Percentiles rank a stretch among this genome's conserved stretches.
These are phyloP conservation scores for Monilinia vaccinii-corymbosi DNA, from an alignment of 2,329 filamentous ascomycete genomes.

Conservation along the genomic window DNA sequence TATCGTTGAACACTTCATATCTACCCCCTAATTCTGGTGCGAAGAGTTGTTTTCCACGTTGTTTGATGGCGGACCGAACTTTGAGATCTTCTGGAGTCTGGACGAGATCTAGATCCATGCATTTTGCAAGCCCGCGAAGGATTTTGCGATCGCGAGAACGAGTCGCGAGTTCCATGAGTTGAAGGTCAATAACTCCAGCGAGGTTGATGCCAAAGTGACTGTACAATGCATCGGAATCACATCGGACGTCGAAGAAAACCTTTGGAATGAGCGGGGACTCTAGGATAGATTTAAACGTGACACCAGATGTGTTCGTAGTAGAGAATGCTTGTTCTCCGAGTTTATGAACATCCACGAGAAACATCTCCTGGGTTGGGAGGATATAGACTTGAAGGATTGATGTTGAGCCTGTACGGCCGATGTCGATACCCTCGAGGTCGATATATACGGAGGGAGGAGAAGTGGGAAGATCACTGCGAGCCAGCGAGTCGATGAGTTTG, in stretches of 20 bases:
- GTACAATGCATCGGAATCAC: slow-evolving; percentile 48
- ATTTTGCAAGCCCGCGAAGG: slow-evolving; percentile 33
- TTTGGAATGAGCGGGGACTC: slow-evolving; percentile 38
- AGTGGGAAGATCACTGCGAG: slow-evolving; percentile 13
- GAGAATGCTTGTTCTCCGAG: slow-evolving; percentile 32
- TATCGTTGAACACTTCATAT: slow-evolving; percentile 39
- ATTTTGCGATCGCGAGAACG: slow-evolving; percentile 19
- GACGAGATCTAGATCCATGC: slow-evolving; percentile 28
- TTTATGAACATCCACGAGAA: slow-evolving; percentile 35
- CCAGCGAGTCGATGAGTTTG: slow-evolving; percentile 4
- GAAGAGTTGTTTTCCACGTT: slow-evolving; percentile 33
- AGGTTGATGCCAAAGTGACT: slow-evolving; percentile 36
- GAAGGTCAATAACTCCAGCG: slow-evolving; percentile 40
- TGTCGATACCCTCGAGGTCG: slow-evolving; percentile 37
- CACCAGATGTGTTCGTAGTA: slow-evolving; percentile 17
- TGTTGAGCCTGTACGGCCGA: slow-evolving; percentile 34
- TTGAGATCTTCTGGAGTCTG: slow-evolving; percentile 14
- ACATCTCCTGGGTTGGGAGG: slow-evolving; percentile 23
- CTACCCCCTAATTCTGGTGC: slow-evolving; percentile 34
- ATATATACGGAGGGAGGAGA: slow-evolving; percentile 32
- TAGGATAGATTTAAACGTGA: slow-evolving; percentile 34
- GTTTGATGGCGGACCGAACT: slow-evolving; percentile 32
- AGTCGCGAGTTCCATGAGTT: slow-evolving; percentile 45
- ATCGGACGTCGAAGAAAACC: slow-evolving; percentile 49
- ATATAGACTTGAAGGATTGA: slow-evolving; percentile 34